phyloP scores from a whole-genome alignment of 148 eudicot species.

The Mesembryanthemum crystallinum region DNA sequence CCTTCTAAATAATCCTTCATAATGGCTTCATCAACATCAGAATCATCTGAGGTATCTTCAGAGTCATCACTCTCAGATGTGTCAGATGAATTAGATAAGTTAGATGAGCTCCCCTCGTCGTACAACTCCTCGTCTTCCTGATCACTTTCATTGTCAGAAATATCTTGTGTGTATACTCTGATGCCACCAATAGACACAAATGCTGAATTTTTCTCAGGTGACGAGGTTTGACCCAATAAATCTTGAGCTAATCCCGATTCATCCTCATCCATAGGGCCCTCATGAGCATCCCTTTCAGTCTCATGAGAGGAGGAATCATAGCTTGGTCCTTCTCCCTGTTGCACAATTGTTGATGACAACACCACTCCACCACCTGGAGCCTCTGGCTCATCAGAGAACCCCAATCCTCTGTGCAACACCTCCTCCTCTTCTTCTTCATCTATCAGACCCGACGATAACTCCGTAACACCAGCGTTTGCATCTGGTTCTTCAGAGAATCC shows the following conservation, averaged over 20 bases:
- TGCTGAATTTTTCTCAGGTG: constrained; percentile 50
- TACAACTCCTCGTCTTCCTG: constrained; percentile 42
- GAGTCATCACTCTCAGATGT: constrained; percentile 64
- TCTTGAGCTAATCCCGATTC: constrained; percentile 36
- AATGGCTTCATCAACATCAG: constrained; percentile 85
- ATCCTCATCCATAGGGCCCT: constrained; percentile 26
- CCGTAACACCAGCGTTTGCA: constrained; percentile 11
- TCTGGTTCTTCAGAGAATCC: constrained; percentile 35
- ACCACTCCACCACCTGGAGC: constrained; percentile 25
- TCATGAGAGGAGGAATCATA: constrained; percentile 37
- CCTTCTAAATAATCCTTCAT: constrained; percentile 86
- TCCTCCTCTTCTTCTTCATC: constrained; percentile 30
- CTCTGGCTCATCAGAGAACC: constrained; percentile 47
- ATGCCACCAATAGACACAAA: constrained; percentile 79
- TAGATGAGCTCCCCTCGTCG: constrained; percentile 58
- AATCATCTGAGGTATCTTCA: constrained; percentile 52
- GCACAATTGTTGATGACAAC: constrained; percentile 16
- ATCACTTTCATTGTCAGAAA: constrained; percentile 52
- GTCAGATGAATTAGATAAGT: constrained; percentile 32
- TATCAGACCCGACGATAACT: constrained; percentile 27
- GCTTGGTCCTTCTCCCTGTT: constrained; percentile 32
- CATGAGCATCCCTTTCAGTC: constrained; percentile 40
- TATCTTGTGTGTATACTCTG: constrained; percentile 78
- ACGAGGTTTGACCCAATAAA: constrained; percentile 28
- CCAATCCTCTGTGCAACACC: constrained; percentile 61